A percentile compares a stretch with the other conserved stretches of the same genome.
phyloP scores from a whole-genome alignment of 306 rosid genomes.

The Ormosia emarginata region DNA sequence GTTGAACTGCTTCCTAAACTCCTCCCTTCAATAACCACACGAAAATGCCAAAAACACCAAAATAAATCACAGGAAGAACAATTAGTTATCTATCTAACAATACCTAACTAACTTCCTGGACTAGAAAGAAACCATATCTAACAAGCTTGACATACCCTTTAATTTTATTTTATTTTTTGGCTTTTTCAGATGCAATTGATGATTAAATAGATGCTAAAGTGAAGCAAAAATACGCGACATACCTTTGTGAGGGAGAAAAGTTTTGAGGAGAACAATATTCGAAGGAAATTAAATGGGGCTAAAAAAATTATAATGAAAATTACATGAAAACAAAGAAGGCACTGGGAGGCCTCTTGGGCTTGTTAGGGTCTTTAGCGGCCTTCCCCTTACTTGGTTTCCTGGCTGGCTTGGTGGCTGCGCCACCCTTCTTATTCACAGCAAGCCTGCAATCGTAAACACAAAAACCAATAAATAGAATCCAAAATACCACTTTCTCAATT shows the following conservation, averaged over 20 bases:
- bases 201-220: not conserved
- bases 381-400: conserved; percentile 30
- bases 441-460: conserved; percentile 31
- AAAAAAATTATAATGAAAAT: not conserved
- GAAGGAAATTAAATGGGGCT: not conserved
- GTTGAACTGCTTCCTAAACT: conserved; percentile 67
- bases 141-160: not conserved
- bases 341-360: conserved; percentile 67
- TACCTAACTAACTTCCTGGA: not conserved
- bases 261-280: not conserved
- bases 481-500: not conserved
- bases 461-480: not conserved
- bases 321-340: conserved; percentile 73
- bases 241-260: not conserved
- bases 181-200: not conserved
- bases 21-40: conserved; percentile 41
- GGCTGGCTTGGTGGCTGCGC: conserved; percentile 27
- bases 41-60: not conserved
- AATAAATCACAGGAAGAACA: not conserved
- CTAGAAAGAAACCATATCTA: not conserved
- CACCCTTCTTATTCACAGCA: conserved; percentile 52
- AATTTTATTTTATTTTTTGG: too few relatives aligned
- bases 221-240: not conserved
- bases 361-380: conserved; percentile 64
- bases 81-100: not conserved